Base-by-base conservation (phyloP, 345 rosid genomes). In the Eucalyptus tenuipes region DNA sequence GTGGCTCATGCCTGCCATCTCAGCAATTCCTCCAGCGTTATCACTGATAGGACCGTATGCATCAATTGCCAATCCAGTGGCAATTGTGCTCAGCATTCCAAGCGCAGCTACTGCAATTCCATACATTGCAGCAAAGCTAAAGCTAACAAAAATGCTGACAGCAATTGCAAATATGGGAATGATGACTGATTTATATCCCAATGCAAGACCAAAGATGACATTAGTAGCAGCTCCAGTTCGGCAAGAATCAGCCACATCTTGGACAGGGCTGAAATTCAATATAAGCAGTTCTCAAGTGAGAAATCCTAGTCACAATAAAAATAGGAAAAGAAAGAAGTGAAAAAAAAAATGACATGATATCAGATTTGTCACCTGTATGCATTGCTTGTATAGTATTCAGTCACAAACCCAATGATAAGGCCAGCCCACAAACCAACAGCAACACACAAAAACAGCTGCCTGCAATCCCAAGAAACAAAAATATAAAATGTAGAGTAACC, bases 181-280 rank as follows among this genome's bases (percentile, higher is more conserved):
- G 79, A 95, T 94, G 87, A 93, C 95, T 42, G 96, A 95, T 91
- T 95, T 95, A 92, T 95, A 95, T 87, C 97, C 97, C 91, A 95
- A 90, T 13, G 97, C 97, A 91, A 94, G 97, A 87, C 96, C 97
- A 47, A 95, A 95, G 90, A 95, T 94, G 87, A 94, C 96, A 64
- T 95, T 95, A 16, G 98, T 95, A 66, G 98, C 96, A 89, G 98
- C 98, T 88, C 96, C 98, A 89, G 98, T 95, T 88, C 99, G 93
- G 94, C 98, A 96, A 87, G 99, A 97, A 93, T 96, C 99, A 84
- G 99, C 99, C 90, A 97, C 99, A 91, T 96, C 99, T 93, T 96
- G 99, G 87, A 97, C 99, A 44, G 99, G 99, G 94, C 99, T 97
- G 97, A 89, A 92, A 87, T 44, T n/a, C 7, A 86, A 79, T 24